These are phyloP conservation scores for Aegilops tauschii DNA, from an alignment of 176 grass and related monocot species.

Conservation along the genomic window DNA sequence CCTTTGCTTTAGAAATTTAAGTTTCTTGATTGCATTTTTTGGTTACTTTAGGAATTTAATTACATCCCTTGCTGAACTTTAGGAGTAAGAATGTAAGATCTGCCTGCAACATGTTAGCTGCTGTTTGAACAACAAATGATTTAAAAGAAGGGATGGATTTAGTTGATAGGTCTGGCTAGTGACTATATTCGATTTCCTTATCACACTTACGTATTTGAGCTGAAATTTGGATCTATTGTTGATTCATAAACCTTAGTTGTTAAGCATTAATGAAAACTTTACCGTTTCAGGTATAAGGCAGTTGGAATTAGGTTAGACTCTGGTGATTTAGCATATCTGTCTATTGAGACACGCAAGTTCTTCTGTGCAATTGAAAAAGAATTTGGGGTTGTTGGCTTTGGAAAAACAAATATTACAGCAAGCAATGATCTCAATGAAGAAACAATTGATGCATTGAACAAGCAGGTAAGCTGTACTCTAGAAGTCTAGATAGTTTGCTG, in stretches of 20 bases:
- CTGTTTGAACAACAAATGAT: not conserved
- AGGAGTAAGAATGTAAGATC: not conserved
- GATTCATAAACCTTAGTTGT: not conserved
- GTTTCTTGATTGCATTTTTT: not conserved
- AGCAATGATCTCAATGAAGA: conserved; percentile 99
- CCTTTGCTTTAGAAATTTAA: not conserved
- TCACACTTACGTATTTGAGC: not conserved
- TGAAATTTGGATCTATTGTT: not conserved
- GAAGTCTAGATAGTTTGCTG: not conserved
- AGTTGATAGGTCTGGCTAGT: not conserved
- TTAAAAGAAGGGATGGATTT: not conserved
- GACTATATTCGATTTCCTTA: not conserved
- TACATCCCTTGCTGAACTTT: not conserved
- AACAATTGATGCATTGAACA: conserved; percentile 99
- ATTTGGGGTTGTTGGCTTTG: conserved; percentile 69
- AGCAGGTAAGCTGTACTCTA: conserved; percentile 61
- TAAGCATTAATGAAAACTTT: not conserved
- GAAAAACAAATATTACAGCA: conserved; percentile 72
- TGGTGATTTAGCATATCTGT: conserved; percentile 92
- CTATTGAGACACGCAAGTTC: conserved; percentile 66
- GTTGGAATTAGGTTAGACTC: conserved; percentile 92
- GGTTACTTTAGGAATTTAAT: not conserved
- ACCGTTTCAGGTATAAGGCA: conserved; percentile 72
- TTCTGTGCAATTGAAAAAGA: conserved; percentile 74
- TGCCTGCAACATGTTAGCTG: not conserved